phyloP scores from a whole-genome alignment of 441 rosid genomes.

The Flueggea neowawraea region DNA sequence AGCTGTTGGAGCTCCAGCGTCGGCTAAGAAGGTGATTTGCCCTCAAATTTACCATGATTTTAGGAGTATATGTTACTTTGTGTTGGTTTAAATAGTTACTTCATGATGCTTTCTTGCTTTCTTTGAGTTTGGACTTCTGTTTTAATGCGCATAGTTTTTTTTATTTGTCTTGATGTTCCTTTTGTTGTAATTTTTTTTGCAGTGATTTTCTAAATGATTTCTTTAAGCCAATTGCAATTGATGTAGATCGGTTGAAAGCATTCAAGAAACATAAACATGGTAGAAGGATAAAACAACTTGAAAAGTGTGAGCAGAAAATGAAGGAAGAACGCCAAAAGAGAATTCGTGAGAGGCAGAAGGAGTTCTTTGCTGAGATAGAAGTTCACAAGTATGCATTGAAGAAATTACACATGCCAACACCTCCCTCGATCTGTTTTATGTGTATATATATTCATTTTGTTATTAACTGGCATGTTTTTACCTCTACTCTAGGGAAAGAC shows the following conservation, averaged over 20 bases:
- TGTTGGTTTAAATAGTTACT: slow-evolving; percentile 2
- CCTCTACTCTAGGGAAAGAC: slow-evolving; percentile 66
- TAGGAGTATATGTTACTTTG: slow-evolving; percentile 3
- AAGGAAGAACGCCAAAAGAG: slow-evolving; percentile 96
- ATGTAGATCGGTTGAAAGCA: slow-evolving; percentile 73
- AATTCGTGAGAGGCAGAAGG: slow-evolving; percentile 97
- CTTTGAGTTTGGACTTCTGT: not conserved
- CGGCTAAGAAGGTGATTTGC: slow-evolving; percentile 67
- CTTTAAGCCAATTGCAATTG: slow-evolving; percentile 73
- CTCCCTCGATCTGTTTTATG: not conserved
- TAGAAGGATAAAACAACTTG: slow-evolving; percentile 87
- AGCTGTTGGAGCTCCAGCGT: slow-evolving; percentile 75
- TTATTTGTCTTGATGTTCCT: slow-evolving; percentile 5
- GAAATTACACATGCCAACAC: not conserved
- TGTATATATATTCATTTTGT: too few relatives aligned
- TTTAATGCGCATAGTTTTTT: not conserved
- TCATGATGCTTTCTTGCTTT: not conserved
- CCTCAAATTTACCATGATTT: slow-evolving; percentile 2
- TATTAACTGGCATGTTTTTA: slow-evolving; percentile 18
- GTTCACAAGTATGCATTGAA: slow-evolving; percentile 64
- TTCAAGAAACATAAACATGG: slow-evolving; percentile 93
- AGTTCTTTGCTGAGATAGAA: slow-evolving; percentile 92
- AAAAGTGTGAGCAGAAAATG: slow-evolving; percentile 86
- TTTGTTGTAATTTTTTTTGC: slow-evolving; percentile 23
- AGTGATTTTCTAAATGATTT: slow-evolving; percentile 80